Evolutionary conservation across 2,329 filamentous ascomycete species (phyloP), one percentile per base, ranked within the genome.

Genomic region (Xylaria sp.): DNA sequence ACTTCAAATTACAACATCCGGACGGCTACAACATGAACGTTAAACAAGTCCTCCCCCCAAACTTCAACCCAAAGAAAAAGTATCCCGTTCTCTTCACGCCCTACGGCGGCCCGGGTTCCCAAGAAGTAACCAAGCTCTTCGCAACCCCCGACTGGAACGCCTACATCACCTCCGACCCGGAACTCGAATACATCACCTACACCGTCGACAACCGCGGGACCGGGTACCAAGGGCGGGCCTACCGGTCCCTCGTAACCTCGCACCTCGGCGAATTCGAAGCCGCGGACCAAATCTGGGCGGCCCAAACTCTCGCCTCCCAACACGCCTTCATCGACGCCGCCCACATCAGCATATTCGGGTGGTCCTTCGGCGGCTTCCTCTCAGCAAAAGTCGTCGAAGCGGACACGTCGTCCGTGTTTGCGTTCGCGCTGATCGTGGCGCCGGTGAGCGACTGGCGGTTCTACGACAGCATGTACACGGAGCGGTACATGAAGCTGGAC

Each of bases 391-490:
- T 87, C 0, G 75, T 90, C 6, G 87, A 90, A 68, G 76, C 78
- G 0, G 76, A 84, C 69, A 5, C 5, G 23, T 82, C 81, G 16
- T 82, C 81, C 1, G 80, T 80, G 13, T 88, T 90, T 70, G 80
- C 83, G 0, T 79, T 86, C 6, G 86, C 80, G 0, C 72, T 89
- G 8, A 84, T 87, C 65, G 85, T 84, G 0, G 86, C 86, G 0
- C 86, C 86, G 0, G 85, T 89, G 0, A 79, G 78, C 1, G 87
- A 90, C 73, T 89, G 85, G 84, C 80, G 85, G 1, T 84, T 89
- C 74, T 90, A 90, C 71, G 86, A 90, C 71, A 82, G 79, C 58
- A 83, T 89, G 77, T 90, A 89, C 70, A 88, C 87, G 0, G 87
- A 90, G 71, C 80, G 87, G 9, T 90, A 88, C 74, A 89, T 90